Evolutionary conservation across 768 basidiomycete species (phyloP).

Genomic region (Auriculariales sp.): DNA sequence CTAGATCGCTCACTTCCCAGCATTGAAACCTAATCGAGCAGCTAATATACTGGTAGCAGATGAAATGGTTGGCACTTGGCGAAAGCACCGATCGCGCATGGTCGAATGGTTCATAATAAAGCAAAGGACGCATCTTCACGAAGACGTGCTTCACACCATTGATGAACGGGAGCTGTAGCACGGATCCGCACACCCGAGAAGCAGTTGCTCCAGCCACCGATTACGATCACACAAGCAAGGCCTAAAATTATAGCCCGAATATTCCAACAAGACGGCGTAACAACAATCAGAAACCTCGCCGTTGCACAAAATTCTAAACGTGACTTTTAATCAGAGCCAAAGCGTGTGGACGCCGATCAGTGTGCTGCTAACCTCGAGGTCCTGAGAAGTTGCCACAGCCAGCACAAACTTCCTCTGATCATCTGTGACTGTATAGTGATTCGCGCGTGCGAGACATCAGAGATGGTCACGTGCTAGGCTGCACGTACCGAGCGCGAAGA

Average conservation of each 20-base stretch:
- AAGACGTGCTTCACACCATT: no score
- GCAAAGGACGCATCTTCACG: no score
- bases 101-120: no score
- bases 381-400: slow-evolving; percentile 62
- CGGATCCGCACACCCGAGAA: no score
- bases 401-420: slow-evolving; percentile 67
- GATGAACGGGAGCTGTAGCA: no score
- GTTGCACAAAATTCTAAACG: slow-evolving; percentile 30
- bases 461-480: not conserved
- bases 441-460: no score
- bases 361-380: slow-evolving; percentile 36
- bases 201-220: no score
- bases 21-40: no score
- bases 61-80: no score
- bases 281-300: slow-evolving; percentile 23
- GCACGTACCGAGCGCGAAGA: slow-evolving; percentile 58
- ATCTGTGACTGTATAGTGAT: slow-evolving; percentile 55
- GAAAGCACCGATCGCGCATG: no score
- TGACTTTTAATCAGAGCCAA: not conserved
- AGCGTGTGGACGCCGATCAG: not conserved
- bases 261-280: not conserved
- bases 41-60: no score
- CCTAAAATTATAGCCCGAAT: not conserved
- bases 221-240: not conserved
- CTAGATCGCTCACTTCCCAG: no score